phyloP scores from a whole-genome alignment of 2,329 filamentous ascomycete genomes.

The Lojkania enalia region DNA sequence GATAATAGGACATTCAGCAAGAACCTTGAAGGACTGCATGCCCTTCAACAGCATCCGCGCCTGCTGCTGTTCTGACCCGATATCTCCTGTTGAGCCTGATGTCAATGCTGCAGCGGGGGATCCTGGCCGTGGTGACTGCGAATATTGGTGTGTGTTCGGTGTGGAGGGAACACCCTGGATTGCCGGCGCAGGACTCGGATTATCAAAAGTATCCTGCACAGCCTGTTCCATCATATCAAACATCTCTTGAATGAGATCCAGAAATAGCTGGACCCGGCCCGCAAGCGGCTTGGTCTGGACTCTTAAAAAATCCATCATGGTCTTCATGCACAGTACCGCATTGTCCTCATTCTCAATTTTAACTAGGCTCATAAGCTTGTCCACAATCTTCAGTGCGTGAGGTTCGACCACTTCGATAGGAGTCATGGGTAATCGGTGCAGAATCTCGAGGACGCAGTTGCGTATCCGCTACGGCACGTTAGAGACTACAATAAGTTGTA shows the following conservation, averaged over 20 bases:
- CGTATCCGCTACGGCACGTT: constrained; percentile 70
- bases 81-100: constrained; percentile 69
- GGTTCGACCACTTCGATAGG: constrained; percentile 82
- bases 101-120: constrained; percentile 86
- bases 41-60: constrained; percentile 81
- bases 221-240: constrained; percentile 94
- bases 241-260: constrained; percentile 90
- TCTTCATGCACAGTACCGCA: constrained; percentile 97
- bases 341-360: constrained; percentile 97
- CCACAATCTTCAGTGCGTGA: constrained; percentile 85
- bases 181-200: constrained; percentile 60
- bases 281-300: constrained; percentile 83
- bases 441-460: constrained; percentile 89
- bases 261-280: constrained; percentile 84
- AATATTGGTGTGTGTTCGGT: constrained; percentile 64
- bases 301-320: constrained; percentile 93
- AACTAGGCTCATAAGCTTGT: constrained; percentile 85
- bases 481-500: neutral
- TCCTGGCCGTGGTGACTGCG: constrained; percentile 85
- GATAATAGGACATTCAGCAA: constrained; percentile 97
- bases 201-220: constrained; percentile 93
- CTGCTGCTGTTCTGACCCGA: constrained; percentile 81
- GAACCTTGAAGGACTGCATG: constrained; percentile 98
- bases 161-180: constrained; percentile 65
- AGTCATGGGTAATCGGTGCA: constrained; percentile 80